phyloP scores from a whole-genome alignment of 2,329 filamentous ascomycete genomes.

The Claviceps fusiformis region DNA sequence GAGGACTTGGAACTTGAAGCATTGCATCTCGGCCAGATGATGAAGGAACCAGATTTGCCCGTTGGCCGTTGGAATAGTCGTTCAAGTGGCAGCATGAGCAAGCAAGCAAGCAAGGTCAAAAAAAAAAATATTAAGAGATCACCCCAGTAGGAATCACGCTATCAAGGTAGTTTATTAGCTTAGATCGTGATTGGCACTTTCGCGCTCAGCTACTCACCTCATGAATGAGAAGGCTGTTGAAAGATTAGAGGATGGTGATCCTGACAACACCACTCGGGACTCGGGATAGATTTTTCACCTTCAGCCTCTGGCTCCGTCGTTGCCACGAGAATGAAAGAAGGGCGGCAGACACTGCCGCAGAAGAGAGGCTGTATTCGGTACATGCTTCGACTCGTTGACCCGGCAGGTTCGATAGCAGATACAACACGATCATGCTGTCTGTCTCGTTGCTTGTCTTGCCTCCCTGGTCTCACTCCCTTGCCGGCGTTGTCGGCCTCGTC shows the following conservation, averaged over 20 bases:
- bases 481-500: neutral
- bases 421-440: neutral
- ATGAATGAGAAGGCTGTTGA: neutral
- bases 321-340: neutral
- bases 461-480: neutral
- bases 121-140: too few relatives aligned
- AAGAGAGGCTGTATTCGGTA: neutral
- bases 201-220: neutral
- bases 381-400: neutral
- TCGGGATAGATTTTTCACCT: neutral
- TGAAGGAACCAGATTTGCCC: too few relatives aligned
- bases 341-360: neutral
- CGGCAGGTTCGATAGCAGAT: neutral
- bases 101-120: too few relatives aligned
- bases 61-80: too few relatives aligned
- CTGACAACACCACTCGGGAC: neutral
- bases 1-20: too few relatives aligned
- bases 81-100: too few relatives aligned
- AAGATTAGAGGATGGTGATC: constrained; percentile 1
- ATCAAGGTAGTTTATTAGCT: neutral
- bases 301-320: neutral
- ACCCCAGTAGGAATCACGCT: neutral
- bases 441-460: neutral
- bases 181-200: neutral
- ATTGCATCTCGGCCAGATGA: too few relatives aligned